Conservation (phyloP, 2,329 filamentous ascomycete species). For the Cladophialophora psammophila region DNA sequence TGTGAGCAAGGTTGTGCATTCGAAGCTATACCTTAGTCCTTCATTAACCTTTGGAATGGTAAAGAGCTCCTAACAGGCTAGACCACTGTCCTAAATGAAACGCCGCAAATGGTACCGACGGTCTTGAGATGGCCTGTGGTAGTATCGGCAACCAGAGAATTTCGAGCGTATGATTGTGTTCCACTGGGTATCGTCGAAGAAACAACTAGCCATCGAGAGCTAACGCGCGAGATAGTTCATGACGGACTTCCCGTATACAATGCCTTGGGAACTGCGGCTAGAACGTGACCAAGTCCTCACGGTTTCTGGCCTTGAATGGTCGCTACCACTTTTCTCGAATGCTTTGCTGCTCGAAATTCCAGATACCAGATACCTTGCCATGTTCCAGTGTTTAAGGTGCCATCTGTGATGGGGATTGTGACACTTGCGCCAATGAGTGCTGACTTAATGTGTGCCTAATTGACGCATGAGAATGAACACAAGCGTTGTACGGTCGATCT, state of each 20-base stretch:
- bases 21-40: not conserved
- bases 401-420: constrained; percentile 88
- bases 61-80: not conserved
- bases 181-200: not conserved
- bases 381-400: constrained; percentile 72
- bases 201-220: not conserved
- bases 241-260: not conserved
- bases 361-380: constrained; percentile 86
- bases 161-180: not conserved
- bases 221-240: not conserved
- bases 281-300: constrained; percentile 2
- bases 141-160: not conserved
- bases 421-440: constrained; percentile 87
- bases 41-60: not conserved
- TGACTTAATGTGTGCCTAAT: constrained; percentile 87
- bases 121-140: not conserved
- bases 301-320: constrained; percentile 88
- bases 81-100: not conserved
- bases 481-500: not conserved
- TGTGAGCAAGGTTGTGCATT: not conserved
- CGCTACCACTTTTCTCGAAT: constrained; percentile 82
- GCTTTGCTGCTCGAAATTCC: constrained; percentile 80
- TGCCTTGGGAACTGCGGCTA: not conserved
- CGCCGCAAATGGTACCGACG: not conserved
- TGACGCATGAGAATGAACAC: not conserved